Conservation (phyloP, 345 rosid genomes). For the Populus davidiana region DNA sequence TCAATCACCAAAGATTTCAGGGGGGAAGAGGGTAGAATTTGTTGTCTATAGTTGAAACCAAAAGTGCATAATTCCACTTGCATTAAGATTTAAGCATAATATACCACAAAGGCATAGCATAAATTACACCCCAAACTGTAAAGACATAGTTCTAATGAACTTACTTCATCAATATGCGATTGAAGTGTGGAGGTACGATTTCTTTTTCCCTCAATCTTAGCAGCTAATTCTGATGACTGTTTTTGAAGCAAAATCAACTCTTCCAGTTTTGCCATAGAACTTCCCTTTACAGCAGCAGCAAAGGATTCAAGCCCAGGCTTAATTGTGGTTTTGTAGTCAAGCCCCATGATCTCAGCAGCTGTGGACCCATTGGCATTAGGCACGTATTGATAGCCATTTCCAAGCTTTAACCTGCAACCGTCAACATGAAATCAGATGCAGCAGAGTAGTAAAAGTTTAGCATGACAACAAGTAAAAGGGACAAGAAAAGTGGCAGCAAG, state of each 20-base stretch:
- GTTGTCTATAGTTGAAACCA: neutral
- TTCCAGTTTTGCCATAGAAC: constrained; percentile 50
- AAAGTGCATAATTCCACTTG: neutral
- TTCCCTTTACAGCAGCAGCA: constrained; percentile 47
- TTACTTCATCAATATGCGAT: constrained; percentile 52
- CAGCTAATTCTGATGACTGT: constrained; percentile 48
- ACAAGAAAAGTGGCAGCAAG: neutral
- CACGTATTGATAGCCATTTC: constrained; percentile 44
- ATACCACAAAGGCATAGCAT: neutral
- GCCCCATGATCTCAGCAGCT: constrained; percentile 70
- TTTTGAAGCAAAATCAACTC: constrained; percentile 53
- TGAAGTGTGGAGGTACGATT: constrained; percentile 38
- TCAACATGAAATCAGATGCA: neutral
- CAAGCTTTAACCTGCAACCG: constrained; percentile 56
- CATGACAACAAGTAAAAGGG: neutral
- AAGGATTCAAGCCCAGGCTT: constrained; percentile 59
- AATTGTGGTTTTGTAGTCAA: constrained; percentile 61
- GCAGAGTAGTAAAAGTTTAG: neutral
- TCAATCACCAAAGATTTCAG: neutral
- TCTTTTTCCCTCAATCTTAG: constrained; percentile 50
- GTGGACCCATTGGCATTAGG: constrained; percentile 55
- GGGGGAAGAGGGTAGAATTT: neutral
- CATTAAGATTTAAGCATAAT: neutral
- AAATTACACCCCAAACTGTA: neutral
- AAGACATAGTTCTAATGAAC: constrained; percentile 13